Conservation (phyloP, 305 asterid genomes). For the Euphrasia arctica region DNA sequence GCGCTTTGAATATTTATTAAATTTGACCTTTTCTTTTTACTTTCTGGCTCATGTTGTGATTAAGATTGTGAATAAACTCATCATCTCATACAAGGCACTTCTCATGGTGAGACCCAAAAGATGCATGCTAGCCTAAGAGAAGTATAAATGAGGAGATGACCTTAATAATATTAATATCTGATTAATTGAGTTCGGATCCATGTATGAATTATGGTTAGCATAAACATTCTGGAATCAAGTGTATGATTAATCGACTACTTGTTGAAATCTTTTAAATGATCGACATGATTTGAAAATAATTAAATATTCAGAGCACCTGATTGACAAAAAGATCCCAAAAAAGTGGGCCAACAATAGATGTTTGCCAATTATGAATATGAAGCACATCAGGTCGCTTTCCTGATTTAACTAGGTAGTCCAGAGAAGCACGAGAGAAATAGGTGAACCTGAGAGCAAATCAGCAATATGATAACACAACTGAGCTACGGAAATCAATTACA, state of each 20-base stretch:
- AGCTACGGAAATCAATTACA: conserved; percentile 3
- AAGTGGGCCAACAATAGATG: conserved; percentile 78
- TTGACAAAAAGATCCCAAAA: conserved; percentile 85
- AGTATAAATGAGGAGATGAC: conserved; percentile 21
- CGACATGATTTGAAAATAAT: conserved; percentile 10
- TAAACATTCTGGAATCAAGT: neutral
- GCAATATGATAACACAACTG: conserved; percentile 15
- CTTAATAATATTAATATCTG: neutral
- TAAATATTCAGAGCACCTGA: conserved; percentile 50
- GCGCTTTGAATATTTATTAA: too few species aligned
- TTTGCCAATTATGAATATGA: conserved; percentile 86
- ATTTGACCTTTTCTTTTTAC: neutral
- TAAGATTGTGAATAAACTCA: neutral
- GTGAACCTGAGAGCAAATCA: conserved; percentile 57
- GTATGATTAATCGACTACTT: conserved; percentile 7
- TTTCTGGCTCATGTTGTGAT: neutral
- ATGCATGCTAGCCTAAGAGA: neutral
- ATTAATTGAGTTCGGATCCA: neutral
- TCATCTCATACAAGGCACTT: too few species aligned
- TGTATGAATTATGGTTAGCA: neutral
- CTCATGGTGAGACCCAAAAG: neutral
- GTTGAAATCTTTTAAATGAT: conserved; percentile 15
- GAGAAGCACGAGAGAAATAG: conserved; percentile 83
- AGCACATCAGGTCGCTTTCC: conserved; percentile 89
- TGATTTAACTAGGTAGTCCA: conserved; percentile 76